Base-by-base conservation (phyloP, 352 stramenopile genomes). In the Globisporangium abappressorium region DNA sequence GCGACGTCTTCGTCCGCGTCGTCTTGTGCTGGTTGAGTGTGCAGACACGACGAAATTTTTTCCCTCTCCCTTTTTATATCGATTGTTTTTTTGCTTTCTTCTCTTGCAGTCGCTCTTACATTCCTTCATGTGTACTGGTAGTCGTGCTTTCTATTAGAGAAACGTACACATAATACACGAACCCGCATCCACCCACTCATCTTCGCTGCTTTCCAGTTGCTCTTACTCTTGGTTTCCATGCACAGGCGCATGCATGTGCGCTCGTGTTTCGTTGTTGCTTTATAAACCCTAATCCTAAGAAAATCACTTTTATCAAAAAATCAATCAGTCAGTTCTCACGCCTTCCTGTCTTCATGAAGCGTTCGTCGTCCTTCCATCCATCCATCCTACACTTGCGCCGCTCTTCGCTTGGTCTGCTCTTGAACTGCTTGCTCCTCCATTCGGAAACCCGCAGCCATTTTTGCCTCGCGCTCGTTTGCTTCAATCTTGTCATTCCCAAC, bases 281-380 rank as follows among this genome's bases (percentile, higher is more conserved):
- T 51, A 51, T 51, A 51, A 51, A 51, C 22, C 43, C 43, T 51
- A 51, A 20, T 51, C 43, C n/a, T 34, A 57, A 30, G 22, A 57
- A 22, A 30, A 57, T n/a, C 51, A 34, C 51, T 57, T 57, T 30
- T 33, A n/a, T 24, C 18, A 24, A n/a, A n/a, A 57, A 36, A 57
- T 22, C 51, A n/a, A 34, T 57, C 49, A 18, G 33, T 34, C 49
- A 57, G 9, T n/a, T 20, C 6, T 36, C 22, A 36, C 26, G 53
- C 53, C 53, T 57, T 22, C 12, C 24, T 20, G 11, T 20, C 20
- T 24, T 57, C 51, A 20, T 34, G 53, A 57, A 30, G 53, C 11
- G 14, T 46, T 14, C 38, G 3, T 18, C 11, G 20, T 33, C 49
- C 26, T 9, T 57, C 53, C 24, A 14, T 36, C 53, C 24, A 14